phyloP scores from a whole-genome alignment of 2,329 filamentous ascomycete species.

The Cercospora sesami region DNA sequence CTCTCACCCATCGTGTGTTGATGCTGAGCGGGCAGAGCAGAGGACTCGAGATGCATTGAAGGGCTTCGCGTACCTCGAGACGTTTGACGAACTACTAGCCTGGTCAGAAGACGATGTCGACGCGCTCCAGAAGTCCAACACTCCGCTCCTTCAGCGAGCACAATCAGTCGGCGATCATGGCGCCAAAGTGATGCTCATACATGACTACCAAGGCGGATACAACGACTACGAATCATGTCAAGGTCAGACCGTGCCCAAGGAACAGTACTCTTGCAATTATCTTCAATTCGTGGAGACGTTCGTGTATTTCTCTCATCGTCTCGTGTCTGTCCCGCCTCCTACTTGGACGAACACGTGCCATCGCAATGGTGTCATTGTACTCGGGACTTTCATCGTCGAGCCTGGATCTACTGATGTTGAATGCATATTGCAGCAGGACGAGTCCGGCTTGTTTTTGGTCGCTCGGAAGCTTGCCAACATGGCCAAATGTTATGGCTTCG shows the following conservation, averaged over 20 bases:
- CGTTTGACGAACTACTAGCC: constrained; percentile 41
- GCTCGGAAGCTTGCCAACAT: constrained; percentile 44
- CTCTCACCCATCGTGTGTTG: background rate
- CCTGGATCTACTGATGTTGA: constrained; percentile 41
- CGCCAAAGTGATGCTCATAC: constrained; percentile 40
- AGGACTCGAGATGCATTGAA: background rate
- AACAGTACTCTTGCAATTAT: constrained; percentile 47
- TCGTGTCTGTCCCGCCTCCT: constrained; percentile 48
- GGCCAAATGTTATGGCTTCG: constrained; percentile 47
- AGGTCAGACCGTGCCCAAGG: constrained; percentile 33
- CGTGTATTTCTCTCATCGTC: constrained; percentile 53
- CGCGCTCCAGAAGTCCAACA: constrained; percentile 43
- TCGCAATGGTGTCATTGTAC: constrained; percentile 46
- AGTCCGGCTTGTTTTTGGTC: constrained; percentile 27
- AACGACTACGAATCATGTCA: constrained; percentile 46
- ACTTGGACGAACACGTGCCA: constrained; percentile 51
- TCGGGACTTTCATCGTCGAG: constrained; percentile 50
- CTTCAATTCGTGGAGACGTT: constrained; percentile 48
- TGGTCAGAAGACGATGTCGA: constrained; percentile 40
- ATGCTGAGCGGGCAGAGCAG: background rate
- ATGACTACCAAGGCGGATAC: constrained; percentile 47
- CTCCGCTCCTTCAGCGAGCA: constrained; percentile 38
- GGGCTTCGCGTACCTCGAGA: constrained; percentile 46
- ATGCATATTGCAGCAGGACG: constrained; percentile 32
- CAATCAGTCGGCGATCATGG: background rate